Evolutionary conservation across 2,329 filamentous ascomycete genomes (phyloP).

Genomic region (Diaporthe humulicola): DNA sequence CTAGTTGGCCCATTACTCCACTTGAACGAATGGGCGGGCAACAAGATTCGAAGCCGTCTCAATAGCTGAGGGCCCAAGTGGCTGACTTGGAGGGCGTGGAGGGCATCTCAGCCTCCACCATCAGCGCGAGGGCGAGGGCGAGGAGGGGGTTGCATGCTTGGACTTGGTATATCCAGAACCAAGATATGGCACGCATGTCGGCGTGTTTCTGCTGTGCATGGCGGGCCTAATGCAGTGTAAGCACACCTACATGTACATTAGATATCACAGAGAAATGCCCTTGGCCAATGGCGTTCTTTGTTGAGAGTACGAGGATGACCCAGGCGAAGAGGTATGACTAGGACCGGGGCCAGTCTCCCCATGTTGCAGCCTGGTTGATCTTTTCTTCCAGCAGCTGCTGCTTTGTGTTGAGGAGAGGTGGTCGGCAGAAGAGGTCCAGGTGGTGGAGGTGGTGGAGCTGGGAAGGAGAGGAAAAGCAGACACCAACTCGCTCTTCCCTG

Average conservation of each 20-base stretch:
- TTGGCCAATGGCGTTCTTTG: constrained; percentile 1
- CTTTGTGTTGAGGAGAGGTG: background rate
- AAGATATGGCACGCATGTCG: constrained; percentile 26
- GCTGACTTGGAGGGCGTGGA: constrained; percentile 4
- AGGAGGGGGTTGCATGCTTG: background rate
- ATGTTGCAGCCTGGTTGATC: background rate
- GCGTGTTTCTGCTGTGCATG: constrained; percentile 21
- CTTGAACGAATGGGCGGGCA: background rate
- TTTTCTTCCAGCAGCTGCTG: background rate
- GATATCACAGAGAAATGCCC: background rate
- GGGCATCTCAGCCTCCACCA: constrained; percentile 18
- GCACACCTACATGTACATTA: constrained; percentile 1
- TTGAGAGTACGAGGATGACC: constrained; percentile 7
- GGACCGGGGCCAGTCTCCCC: background rate
- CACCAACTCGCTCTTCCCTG: too few relatives aligned
- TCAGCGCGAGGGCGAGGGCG: constrained; percentile 4
- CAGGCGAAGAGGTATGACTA: background rate
- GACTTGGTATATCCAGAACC: constrained; percentile 4
- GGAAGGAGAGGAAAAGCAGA: background rate
- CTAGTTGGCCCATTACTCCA: background rate
- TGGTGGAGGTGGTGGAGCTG: background rate
- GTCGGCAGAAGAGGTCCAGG: background rate
- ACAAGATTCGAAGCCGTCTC: constrained; percentile 8
- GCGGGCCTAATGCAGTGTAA: constrained; percentile 26
- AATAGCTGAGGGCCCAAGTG: constrained; percentile 1